phyloP scores from a whole-genome alignment of 2,329 filamentous ascomycete genomes.

The Coniochaeta sp. region DNA sequence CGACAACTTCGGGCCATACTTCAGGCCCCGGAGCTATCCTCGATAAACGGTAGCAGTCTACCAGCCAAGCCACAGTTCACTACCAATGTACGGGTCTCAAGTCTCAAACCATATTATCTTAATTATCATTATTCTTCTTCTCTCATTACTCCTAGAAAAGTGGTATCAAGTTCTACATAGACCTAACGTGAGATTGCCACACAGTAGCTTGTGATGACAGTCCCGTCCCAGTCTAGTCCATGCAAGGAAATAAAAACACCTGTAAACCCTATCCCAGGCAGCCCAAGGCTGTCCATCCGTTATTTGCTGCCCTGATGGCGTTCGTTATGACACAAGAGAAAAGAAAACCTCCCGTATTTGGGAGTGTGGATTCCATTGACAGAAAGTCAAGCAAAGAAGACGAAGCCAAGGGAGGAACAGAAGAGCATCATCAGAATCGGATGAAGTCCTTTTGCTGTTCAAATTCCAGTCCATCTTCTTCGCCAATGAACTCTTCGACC shows the following conservation, averaged over 20 bases:
- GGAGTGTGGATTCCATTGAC: background rate
- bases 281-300: background rate
- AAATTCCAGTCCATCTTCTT: conserved; percentile 49
- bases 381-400: conserved; percentile 7
- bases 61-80: background rate
- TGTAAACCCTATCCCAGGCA: background rate
- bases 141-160: background rate
- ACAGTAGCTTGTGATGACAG: background rate
- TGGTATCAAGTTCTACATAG: conserved; percentile 1
- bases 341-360: background rate
- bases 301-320: background rate
- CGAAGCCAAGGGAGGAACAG: conserved; percentile 3
- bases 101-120: background rate
- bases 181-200: background rate
- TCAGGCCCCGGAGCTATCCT: background rate
- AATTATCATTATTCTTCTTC: conserved; percentile 3
- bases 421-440: conserved; percentile 28
- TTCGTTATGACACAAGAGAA: background rate
- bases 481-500: conserved; percentile 56
- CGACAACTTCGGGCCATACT: background rate
- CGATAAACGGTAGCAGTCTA: background rate
- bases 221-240: background rate
- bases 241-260: background rate
- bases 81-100: background rate
- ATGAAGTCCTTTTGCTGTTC: conserved; percentile 55